These are phyloP conservation scores for Ogataea naganishii DNA, from an alignment of 805 yeast genomes.

Conservation along the genomic window DNA sequence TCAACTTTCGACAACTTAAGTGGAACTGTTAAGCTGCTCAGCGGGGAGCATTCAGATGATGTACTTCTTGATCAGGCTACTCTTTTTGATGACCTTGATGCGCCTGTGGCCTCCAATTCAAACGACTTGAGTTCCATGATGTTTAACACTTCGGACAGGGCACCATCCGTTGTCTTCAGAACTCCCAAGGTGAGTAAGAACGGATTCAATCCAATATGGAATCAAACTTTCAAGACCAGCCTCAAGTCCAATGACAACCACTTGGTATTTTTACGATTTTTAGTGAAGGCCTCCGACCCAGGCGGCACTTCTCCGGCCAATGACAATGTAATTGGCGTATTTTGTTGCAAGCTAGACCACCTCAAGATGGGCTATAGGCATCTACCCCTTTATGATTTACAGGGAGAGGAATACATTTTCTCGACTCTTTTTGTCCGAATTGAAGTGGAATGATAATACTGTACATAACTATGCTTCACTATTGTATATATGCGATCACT, in stretches of 20 bases:
- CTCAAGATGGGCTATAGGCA: conserved; percentile 78
- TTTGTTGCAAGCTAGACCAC: conserved; percentile 51
- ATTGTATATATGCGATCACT: too few relatives aligned
- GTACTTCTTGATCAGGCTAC: too few relatives aligned
- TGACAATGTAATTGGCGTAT: conserved; percentile 40
- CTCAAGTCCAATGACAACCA: conserved; percentile 28
- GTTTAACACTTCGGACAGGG: too few relatives aligned
- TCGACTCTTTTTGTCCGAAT: conserved; percentile 40
- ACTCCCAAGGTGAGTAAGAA: conserved; percentile 43
- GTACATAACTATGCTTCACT: too few relatives aligned
- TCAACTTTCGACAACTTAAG: conserved; percentile 5
- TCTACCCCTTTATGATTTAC: conserved; percentile 62
- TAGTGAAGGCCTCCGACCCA: conserved; percentile 26
- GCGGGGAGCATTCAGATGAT: too few relatives aligned
- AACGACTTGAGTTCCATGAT: too few relatives aligned
- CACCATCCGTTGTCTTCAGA: conserved; percentile 17
- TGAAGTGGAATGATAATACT: conserved; percentile 4
- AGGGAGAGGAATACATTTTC: conserved; percentile 66
- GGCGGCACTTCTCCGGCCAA: conserved; percentile 6
- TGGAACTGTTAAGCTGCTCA: conserved; percentile 1
- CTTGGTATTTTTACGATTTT: conserved; percentile 48
- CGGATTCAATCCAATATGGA: conserved; percentile 89
- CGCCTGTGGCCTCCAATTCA: too few relatives aligned
- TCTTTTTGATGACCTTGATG: too few relatives aligned
- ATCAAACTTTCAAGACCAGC: conserved; percentile 37